Conservation (phyloP, 345 rosid species). For the Citrus trifoliata region DNA sequence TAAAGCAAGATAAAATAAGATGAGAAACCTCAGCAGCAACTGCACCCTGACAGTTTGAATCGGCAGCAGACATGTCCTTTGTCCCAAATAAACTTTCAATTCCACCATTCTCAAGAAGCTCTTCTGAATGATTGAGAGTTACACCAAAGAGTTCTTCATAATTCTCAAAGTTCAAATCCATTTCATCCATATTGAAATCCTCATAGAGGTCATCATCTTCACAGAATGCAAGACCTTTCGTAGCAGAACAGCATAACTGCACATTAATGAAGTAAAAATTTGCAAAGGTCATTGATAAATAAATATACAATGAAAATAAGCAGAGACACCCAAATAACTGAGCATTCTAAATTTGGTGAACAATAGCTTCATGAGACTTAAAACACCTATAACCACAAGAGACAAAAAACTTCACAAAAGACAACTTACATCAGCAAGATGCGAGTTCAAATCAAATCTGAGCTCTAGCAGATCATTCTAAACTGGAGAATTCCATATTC, state of each 20-base stretch:
- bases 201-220: conserved; percentile 59
- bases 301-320: conserved; percentile 7
- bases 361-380: background rate
- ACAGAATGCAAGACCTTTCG: conserved; percentile 37
- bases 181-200: conserved; percentile 73
- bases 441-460: background rate
- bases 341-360: background rate
- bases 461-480: background rate
- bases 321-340: background rate
- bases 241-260: conserved; percentile 45
- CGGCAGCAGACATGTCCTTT: conserved; percentile 53
- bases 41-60: conserved; percentile 56
- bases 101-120: conserved; percentile 82
- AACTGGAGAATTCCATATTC: background rate
- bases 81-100: conserved; percentile 74
- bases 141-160: conserved; percentile 96
- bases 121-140: conserved; percentile 69
- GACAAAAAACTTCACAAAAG: background rate
- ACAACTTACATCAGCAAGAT: background rate
- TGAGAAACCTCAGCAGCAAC: conserved; percentile 58
- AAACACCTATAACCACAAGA: background rate
- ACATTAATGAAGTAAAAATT: conserved; percentile 18
- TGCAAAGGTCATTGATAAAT: background rate
- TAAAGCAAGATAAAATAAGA: conserved; percentile 24
- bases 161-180: conserved; percentile 81